Conservation (phyloP, 495 filamentous ascomycete species). For the Friedmanniomyces simplex region DNA sequence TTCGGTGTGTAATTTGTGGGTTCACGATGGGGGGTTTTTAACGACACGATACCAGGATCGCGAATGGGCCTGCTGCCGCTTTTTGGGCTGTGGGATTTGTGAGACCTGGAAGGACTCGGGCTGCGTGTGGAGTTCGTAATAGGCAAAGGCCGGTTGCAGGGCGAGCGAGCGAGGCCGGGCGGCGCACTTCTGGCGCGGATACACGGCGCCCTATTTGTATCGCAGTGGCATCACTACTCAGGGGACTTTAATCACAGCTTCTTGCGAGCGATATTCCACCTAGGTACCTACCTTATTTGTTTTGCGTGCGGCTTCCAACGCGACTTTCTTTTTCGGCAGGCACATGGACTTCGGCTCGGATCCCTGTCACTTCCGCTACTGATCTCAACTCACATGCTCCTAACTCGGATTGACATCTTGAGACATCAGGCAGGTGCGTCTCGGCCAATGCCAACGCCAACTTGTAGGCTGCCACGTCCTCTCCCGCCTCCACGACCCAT, state of each 20-base stretch:
- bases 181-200: too few species aligned
- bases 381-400: not conserved
- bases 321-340: not conserved
- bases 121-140: not conserved
- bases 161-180: too few species aligned
- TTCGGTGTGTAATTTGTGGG: not conserved
- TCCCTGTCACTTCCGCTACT: not conserved
- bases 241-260: too few species aligned
- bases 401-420: not conserved
- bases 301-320: not conserved
- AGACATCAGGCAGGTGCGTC: not conserved
- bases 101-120: not conserved
- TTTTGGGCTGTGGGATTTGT: not conserved
- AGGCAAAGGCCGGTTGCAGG: too few species aligned
- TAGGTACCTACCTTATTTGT: not conserved
- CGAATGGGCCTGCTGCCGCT: not conserved
- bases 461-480: not conserved
- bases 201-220: too few species aligned
- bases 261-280: not conserved
- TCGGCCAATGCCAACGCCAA: not conserved
- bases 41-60: not conserved
- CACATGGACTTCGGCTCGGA: not conserved
- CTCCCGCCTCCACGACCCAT: not conserved
- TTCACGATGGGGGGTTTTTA: not conserved
- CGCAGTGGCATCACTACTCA: too few species aligned